Conservation (phyloP, 2,329 filamentous ascomycete species). For the Monosporascus sp. region DNA sequence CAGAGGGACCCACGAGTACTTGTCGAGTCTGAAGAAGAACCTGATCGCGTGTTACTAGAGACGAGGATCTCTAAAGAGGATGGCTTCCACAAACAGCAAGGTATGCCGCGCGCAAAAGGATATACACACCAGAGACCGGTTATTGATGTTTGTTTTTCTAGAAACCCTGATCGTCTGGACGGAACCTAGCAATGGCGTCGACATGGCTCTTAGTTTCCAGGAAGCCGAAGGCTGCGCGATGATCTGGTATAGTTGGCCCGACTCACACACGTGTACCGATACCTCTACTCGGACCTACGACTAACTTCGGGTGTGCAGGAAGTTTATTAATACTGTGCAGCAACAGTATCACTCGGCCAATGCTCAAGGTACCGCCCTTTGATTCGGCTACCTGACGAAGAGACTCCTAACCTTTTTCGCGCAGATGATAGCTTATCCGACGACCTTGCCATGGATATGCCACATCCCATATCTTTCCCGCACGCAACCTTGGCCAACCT, state of each 20-base stretch:
- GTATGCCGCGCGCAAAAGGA: constrained; percentile 40
- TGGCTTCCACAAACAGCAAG: constrained; percentile 97
- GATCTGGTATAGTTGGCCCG: constrained; percentile 65
- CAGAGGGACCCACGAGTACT: constrained; percentile 81
- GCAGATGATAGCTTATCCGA: constrained; percentile 84
- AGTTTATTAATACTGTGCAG: constrained; percentile 85
- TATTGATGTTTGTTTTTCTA: constrained; percentile 30
- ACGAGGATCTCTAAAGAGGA: constrained; percentile 90
- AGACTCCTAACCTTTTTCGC: neutral
- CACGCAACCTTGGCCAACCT: constrained; percentile 77
- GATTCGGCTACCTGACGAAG: constrained; percentile 19
- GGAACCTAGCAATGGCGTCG: constrained; percentile 72
- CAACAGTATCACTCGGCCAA: constrained; percentile 61
- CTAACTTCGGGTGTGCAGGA: constrained; percentile 50
- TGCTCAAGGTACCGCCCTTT: constrained; percentile 49
- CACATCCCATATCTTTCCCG: constrained; percentile 68
- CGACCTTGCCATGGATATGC: constrained; percentile 71
- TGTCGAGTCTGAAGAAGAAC: constrained; percentile 91
- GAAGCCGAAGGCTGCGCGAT: constrained; percentile 88
- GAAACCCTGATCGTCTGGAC: constrained; percentile 99
- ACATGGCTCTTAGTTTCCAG: constrained; percentile 98
- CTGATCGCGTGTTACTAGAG: constrained; percentile 76
- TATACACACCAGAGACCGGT: neutral
- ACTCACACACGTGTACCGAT: neutral
- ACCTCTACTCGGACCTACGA: neutral